These are phyloP conservation scores for Eucalyptus grandis DNA, from an alignment of 345 rosid species.

Conservation along the genomic window DNA sequence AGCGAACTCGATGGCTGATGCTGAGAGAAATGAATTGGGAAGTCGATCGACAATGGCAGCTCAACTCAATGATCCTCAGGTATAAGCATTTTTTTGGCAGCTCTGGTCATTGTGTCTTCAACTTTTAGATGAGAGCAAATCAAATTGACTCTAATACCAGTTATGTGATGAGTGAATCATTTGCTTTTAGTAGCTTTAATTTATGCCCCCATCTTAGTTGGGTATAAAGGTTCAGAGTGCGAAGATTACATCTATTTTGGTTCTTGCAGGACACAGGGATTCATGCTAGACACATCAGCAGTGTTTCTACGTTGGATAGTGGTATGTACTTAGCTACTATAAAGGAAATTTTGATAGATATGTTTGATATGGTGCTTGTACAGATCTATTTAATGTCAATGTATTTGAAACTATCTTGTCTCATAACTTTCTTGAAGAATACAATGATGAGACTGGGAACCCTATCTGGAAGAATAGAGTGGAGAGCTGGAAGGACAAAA, in stretches of 20 bases:
- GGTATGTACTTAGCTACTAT: constrained; percentile 28
- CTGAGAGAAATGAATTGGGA: constrained; percentile 27
- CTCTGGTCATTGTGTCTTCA: not conserved
- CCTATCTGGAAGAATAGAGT: constrained; percentile 98
- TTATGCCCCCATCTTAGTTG: not conserved
- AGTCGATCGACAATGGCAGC: constrained; percentile 30
- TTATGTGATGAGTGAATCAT: not conserved
- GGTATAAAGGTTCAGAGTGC: not conserved
- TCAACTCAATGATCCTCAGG: constrained; percentile 44
- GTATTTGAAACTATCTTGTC: not conserved
- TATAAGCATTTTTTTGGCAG: not conserved
- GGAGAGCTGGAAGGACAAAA: constrained; percentile 96
- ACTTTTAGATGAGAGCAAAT: not conserved
- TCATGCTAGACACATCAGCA: constrained; percentile 93
- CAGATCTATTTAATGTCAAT: not conserved
- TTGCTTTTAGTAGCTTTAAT: not conserved
- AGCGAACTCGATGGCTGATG: constrained; percentile 53
- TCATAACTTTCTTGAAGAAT: constrained; percentile 28
- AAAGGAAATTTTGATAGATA: not conserved
- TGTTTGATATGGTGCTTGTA: not conserved
- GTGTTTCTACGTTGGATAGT: constrained; percentile 80
- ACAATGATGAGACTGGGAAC: constrained; percentile 76
- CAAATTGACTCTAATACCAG: not conserved
- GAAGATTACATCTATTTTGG: not conserved
- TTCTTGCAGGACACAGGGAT: constrained; percentile 56